Conservation (phyloP, 805 yeast species). For the Torulaspora microellipsoides region DNA sequence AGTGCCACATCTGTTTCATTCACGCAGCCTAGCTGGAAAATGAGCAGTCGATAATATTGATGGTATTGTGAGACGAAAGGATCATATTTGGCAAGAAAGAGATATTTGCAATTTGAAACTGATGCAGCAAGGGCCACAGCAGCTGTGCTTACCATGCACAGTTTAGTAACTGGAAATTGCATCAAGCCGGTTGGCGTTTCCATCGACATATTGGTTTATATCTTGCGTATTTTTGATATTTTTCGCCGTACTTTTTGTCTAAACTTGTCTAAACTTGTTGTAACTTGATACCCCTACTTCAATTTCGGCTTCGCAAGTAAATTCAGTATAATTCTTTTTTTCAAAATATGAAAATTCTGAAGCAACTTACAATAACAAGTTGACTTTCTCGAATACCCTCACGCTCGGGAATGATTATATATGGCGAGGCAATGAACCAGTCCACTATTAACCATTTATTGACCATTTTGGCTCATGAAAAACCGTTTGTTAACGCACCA, state of each 20-base stretch:
- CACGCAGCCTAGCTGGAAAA: slow-evolving; percentile 49
- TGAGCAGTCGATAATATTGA: slow-evolving; percentile 53
- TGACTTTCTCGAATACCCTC: too few species aligned
- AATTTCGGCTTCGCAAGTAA: too few species aligned
- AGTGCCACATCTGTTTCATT: slow-evolving; percentile 56
- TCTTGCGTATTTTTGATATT: too few species aligned
- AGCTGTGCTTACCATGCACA: slow-evolving; percentile 25
- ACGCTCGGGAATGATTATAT: not conserved
- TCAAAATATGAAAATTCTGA: not conserved
- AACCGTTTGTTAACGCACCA: slow-evolving; percentile 3
- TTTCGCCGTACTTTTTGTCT: too few species aligned
- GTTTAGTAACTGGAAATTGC: slow-evolving; percentile 28
- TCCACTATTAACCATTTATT: slow-evolving; percentile 10
- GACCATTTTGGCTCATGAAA: slow-evolving; percentile 2
- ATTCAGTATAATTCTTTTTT: not conserved
- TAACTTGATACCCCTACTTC: too few species aligned
- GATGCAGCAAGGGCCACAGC: slow-evolving; percentile 29
- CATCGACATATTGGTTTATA: slow-evolving; percentile 14
- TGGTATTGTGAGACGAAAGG: slow-evolving; percentile 52
- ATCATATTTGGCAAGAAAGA: slow-evolving; percentile 27
- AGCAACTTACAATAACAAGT: not conserved
- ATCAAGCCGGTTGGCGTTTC: slow-evolving; percentile 23
- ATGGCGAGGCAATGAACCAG: slow-evolving; percentile 2
- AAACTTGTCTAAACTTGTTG: too few species aligned
- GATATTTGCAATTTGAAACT: slow-evolving; percentile 25